These are phyloP conservation scores for Penicillium sclerotigenum DNA, from an alignment of 2,329 filamentous ascomycete genomes.

Conservation along the genomic window DNA sequence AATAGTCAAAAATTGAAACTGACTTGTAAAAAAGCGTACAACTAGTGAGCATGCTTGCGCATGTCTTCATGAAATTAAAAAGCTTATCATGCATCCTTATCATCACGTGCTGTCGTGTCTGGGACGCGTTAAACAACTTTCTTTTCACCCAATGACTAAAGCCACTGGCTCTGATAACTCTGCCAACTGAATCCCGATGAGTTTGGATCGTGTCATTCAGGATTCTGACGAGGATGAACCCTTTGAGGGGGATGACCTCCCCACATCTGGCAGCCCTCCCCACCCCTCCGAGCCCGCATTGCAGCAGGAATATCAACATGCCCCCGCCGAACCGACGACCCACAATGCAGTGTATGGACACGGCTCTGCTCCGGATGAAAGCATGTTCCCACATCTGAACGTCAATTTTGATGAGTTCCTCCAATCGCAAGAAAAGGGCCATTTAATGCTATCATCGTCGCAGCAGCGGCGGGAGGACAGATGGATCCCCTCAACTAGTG, in stretches of 20 bases:
- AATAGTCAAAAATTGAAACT: too few species aligned
- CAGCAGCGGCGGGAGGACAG: constrained; percentile 36
- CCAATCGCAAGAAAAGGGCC: constrained; percentile 28
- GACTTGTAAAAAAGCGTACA: too few species aligned
- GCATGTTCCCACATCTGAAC: constrained; percentile 21
- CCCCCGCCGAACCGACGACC: constrained; percentile 11
- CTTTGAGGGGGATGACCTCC: constrained; percentile 27
- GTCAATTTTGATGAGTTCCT: constrained; percentile 42
- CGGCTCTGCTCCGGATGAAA: constrained; percentile 2
- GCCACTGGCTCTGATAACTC: background rate
- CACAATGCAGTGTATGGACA: constrained; percentile 6
- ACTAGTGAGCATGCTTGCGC: too few species aligned
- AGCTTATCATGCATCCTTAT: constrained; percentile 22
- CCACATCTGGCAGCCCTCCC: constrained; percentile 19
- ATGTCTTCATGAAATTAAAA: background rate
- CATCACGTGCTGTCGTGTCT: constrained; percentile 32
- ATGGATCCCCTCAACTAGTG: constrained; percentile 31
- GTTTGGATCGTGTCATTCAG: constrained; percentile 39
- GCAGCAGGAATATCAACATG: constrained; percentile 11
- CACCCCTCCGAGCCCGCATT: constrained; percentile 16
- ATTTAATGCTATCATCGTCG: constrained; percentile 24
- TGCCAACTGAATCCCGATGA: constrained; percentile 27
- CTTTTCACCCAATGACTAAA: background rate
- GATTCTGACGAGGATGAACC: constrained; percentile 46
- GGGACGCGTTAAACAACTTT: constrained; percentile 15